These are phyloP conservation scores for Eucalyptus sideroxylon DNA, from an alignment of 345 rosid species.

Conservation along the genomic window DNA sequence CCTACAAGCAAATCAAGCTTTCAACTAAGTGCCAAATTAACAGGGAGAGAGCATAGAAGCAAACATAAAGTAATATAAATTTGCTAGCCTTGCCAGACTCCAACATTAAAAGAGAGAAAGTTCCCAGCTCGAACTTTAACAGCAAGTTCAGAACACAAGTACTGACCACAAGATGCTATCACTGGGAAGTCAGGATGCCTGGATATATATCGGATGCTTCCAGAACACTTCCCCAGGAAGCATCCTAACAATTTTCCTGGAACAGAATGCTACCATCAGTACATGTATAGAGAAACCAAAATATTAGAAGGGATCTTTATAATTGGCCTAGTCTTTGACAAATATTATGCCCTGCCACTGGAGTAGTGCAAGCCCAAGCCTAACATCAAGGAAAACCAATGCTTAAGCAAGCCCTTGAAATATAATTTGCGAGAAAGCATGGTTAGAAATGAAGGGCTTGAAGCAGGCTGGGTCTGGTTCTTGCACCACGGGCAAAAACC, in stretches of 20 bases:
- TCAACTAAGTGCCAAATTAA: neutral
- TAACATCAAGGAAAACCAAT: neutral
- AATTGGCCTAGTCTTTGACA: neutral
- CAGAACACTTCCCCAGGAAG: slow-evolving; percentile 87
- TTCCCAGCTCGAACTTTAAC: neutral
- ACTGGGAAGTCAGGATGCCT: slow-evolving; percentile 72
- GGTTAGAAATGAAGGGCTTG: neutral
- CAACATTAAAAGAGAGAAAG: neutral
- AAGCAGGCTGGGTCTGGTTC: neutral
- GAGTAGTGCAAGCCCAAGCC: neutral
- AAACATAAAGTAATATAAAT: neutral
- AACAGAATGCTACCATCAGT: neutral
- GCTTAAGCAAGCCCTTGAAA: neutral
- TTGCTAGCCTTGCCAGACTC: neutral
- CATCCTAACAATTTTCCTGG: slow-evolving; percentile 76
- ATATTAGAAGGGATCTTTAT: neutral
- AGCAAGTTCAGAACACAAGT: neutral
- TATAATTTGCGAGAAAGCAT: neutral
- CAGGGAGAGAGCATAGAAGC: neutral
- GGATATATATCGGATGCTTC: slow-evolving; percentile 77
- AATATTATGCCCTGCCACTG: neutral
- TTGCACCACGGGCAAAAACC: neutral
- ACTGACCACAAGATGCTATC: slow-evolving; percentile 88
- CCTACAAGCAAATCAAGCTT: slow-evolving; percentile 23
- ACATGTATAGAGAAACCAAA: neutral